phyloP scores from a whole-genome alignment of 2,329 filamentous ascomycete species.

The Hypoxylon sp. region DNA sequence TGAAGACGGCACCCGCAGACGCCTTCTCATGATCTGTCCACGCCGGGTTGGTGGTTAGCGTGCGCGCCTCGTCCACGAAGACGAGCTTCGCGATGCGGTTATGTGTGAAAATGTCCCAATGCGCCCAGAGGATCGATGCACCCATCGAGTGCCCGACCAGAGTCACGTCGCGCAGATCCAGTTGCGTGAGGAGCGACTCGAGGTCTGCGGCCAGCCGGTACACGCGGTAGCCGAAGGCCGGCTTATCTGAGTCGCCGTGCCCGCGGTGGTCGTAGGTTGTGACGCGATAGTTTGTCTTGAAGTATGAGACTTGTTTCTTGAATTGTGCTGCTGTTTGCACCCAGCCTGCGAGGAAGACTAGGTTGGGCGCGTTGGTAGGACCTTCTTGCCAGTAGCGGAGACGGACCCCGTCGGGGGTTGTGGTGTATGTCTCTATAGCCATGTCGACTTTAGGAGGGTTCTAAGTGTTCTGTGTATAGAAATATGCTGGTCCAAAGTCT shows the following conservation, averaged over 20 bases:
- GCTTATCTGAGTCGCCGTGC: conserved; percentile 56
- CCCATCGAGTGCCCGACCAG: conserved; percentile 58
- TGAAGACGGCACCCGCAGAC: conserved; percentile 47
- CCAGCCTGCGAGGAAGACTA: conserved; percentile 56
- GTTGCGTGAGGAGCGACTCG: conserved; percentile 48
- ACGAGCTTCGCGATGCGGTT: conserved; percentile 51
- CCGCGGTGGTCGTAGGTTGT: conserved; percentile 55
- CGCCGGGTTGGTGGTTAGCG: conserved; percentile 49
- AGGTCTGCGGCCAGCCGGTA: conserved; percentile 53
- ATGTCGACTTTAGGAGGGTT: conserved; percentile 1
- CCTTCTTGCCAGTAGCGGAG: conserved; percentile 52
- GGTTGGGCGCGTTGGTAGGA: conserved; percentile 44
- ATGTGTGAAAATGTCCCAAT: conserved; percentile 53
- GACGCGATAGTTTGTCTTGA: conserved; percentile 50
- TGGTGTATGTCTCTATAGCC: conserved; percentile 35
- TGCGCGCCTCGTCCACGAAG: conserved; percentile 52
- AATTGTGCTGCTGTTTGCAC: conserved; percentile 54
- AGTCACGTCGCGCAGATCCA: conserved; percentile 53
- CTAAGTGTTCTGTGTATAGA: background rate
- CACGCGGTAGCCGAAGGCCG: conserved; percentile 52
- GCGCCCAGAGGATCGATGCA: conserved; percentile 53
- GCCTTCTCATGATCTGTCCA: conserved; percentile 49
- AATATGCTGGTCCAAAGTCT: too few species aligned
- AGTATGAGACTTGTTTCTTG: conserved; percentile 53
- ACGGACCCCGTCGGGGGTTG: conserved; percentile 49